Base-by-base conservation (phyloP, 441 rosid species). In the Hura crepitans region DNA sequence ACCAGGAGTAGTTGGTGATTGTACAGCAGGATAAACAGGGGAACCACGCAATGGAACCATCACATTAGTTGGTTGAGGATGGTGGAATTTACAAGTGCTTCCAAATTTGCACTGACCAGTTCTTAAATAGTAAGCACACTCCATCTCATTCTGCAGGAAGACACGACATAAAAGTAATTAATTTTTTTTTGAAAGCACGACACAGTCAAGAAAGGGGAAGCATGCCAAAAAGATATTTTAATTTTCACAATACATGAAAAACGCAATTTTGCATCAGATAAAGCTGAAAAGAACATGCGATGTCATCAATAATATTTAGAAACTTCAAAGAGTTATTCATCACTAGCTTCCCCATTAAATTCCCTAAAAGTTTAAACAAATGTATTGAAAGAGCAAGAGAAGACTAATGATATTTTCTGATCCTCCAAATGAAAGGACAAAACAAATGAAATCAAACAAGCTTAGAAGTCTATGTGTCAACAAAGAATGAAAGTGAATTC, bases 61-160 rank as follows among this genome's bases (percentile, higher is more conserved):
- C 87, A 91, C 80, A 78, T 86, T 89, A 73, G 88, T 74, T 81
- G 96, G 96, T 76, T 82, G 96, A 83, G 97, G 99, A 78, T 96
- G 99, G 79, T 96, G 93, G 82, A 88, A 96, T 83, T 92, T 96
- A 85, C 99, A 96, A 62, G 98, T 92, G 62, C 78, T 82, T 63
- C 96, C 98, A 70, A 89, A 96, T 82, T 92, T 96, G 89, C 99
- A 96, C 60, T 89, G 96, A 65, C 98, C 99, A 6, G 98, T 96
- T 87, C 96, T 92, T 80, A 92, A 82, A 76, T 92, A 96, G 78
- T 91, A 96, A 65, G 91, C 87, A 78, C 99, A 96, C 79, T 91
- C 98, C 28, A 68, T 68, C 81, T 96, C 99, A 75, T 86, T 84
- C 99, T 96, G 87, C 85, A 76, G 62, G 59, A 53, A 77, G 53